phyloP scores from a whole-genome alignment of 78 protist species.

The Emiliania huxleyi region DNA sequence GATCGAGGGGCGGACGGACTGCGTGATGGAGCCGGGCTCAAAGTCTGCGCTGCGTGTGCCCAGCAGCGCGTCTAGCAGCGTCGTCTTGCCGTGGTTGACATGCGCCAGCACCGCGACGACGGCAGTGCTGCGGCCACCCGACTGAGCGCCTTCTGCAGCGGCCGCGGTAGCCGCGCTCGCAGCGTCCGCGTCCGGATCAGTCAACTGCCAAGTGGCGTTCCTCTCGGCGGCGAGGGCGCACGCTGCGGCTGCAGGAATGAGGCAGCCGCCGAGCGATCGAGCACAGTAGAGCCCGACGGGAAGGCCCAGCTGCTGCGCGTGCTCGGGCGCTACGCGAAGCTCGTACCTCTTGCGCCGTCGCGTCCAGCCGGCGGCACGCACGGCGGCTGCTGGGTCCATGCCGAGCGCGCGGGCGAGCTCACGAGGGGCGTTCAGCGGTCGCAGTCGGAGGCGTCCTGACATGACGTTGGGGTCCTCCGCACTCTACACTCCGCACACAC shows the following conservation, averaged over 20 bases:
- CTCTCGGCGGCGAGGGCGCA: background rate
- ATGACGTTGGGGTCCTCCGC: too few species aligned
- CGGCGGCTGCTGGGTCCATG: background rate
- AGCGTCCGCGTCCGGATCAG: background rate
- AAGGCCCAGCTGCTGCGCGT: background rate
- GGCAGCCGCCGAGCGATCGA: background rate
- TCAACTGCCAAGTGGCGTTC: background rate
- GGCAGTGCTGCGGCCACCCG: slow-evolving; percentile 50
- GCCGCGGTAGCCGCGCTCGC: background rate
- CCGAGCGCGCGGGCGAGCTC: background rate
- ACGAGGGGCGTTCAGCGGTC: background rate
- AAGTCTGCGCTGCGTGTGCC: slow-evolving; percentile 60
- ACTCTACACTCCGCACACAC: too few species aligned
- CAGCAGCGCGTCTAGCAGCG: slow-evolving; percentile 55
- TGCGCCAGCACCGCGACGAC: slow-evolving; percentile 82
- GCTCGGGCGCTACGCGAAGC: background rate
- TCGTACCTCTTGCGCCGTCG: background rate
- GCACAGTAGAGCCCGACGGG: background rate
- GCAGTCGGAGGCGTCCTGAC: too few species aligned
- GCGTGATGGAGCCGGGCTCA: slow-evolving; percentile 96
- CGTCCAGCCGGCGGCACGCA: background rate
- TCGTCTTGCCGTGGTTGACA: slow-evolving; percentile 57
- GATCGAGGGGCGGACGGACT: slow-evolving; percentile 72
- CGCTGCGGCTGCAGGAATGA: background rate
- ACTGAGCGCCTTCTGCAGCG: background rate